Percentiles rank a stretch among this genome's conserved stretches.
These are phyloP conservation scores for Stylonectria norvegica DNA, from an alignment of 2,329 filamentous ascomycete species.

Conservation along the genomic window DNA sequence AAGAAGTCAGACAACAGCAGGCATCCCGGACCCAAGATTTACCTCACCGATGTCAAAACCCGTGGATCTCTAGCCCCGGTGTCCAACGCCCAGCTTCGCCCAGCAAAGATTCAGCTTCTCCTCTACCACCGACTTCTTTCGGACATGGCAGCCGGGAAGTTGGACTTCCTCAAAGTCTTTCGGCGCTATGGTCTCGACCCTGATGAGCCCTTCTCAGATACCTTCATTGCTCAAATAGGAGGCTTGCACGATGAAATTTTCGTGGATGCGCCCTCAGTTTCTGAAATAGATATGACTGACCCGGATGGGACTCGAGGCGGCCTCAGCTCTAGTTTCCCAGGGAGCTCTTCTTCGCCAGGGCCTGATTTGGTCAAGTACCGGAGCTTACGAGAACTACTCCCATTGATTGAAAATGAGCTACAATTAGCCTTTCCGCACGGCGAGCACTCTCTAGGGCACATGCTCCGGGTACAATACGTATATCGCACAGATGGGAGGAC, in stretches of 20 bases:
- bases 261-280: slow-evolving; percentile 45
- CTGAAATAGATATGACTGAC: slow-evolving; percentile 6
- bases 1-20: slow-evolving; percentile 7
- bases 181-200: slow-evolving; percentile 67
- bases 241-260: slow-evolving; percentile 65
- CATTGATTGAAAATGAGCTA: slow-evolving; percentile 46
- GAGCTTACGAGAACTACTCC: slow-evolving; percentile 45
- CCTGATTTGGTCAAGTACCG: slow-evolving; percentile 45
- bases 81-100: slow-evolving; percentile 64
- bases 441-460: slow-evolving; percentile 44
- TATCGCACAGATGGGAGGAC: slow-evolving; percentile 50
- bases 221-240: slow-evolving; percentile 73
- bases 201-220: slow-evolving; percentile 67
- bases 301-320: slow-evolving; percentile 9
- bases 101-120: slow-evolving; percentile 82
- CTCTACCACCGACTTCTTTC: slow-evolving; percentile 85
- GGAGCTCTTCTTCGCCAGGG: slow-evolving; percentile 15
- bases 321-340: slow-evolving; percentile 14
- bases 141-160: slow-evolving; percentile 65
- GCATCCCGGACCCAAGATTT: slow-evolving; percentile 42
- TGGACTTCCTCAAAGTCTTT: slow-evolving; percentile 68
- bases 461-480: slow-evolving; percentile 54
- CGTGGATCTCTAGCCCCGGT: slow-evolving; percentile 63
- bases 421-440: slow-evolving; percentile 51
- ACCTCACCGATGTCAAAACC: slow-evolving; percentile 88